These are phyloP conservation scores for Ilex aquifolium DNA, from an alignment of 257 asterid genomes.

Conservation along the genomic window DNA sequence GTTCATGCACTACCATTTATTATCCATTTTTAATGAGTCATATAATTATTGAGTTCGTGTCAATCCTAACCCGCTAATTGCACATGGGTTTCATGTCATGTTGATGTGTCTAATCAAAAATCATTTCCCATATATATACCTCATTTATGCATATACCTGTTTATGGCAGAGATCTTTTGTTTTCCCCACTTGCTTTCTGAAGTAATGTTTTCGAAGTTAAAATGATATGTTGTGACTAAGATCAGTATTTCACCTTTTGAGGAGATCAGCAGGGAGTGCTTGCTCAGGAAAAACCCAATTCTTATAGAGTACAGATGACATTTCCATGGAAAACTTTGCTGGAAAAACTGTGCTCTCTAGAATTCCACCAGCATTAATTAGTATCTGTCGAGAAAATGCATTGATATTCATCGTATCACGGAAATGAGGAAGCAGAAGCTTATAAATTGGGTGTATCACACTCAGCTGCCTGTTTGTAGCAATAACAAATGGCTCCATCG, in stretches of 20 bases:
- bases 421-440: slow-evolving; percentile 77
- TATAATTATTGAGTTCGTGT: too few species aligned
- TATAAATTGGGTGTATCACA: slow-evolving; percentile 70
- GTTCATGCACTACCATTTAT: too few species aligned
- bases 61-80: too few species aligned
- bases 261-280: slow-evolving; percentile 75
- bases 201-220: background rate
- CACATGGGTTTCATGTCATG: too few species aligned
- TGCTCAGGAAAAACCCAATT: slow-evolving; percentile 67
- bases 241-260: slow-evolving; percentile 45
- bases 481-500: slow-evolving; percentile 70
- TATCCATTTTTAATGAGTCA: too few species aligned
- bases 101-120: background rate
- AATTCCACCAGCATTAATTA: slow-evolving; percentile 57
- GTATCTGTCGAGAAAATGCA: slow-evolving; percentile 55
- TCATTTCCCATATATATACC: background rate
- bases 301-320: slow-evolving; percentile 47
- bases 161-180: background rate
- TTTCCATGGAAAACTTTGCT: slow-evolving; percentile 52
- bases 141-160: too few species aligned
- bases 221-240: background rate
- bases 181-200: background rate
- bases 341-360: slow-evolving; percentile 59
- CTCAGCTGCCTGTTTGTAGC: slow-evolving; percentile 77
- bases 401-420: slow-evolving; percentile 70